These are phyloP conservation scores for Carex parvula DNA, from an alignment of 176 grass and related monocot genomes.

Conservation along the genomic window DNA sequence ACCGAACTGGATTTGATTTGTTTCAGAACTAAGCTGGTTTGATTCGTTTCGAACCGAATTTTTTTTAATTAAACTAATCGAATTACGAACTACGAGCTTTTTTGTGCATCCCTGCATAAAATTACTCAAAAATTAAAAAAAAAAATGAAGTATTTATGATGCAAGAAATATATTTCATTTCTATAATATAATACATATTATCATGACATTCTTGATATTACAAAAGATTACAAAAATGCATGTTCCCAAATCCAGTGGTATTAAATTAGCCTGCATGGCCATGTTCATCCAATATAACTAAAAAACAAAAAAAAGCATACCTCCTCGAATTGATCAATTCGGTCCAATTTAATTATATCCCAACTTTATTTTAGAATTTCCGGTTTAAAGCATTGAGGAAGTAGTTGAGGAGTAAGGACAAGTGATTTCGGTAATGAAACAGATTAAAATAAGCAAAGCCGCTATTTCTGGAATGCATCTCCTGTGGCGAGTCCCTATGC, in stretches of 20 bases:
- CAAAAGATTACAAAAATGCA: no score
- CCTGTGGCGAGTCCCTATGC: background rate
- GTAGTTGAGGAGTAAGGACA: conserved; percentile 7
- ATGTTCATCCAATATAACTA: background rate
- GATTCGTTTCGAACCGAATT: no score
- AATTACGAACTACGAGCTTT: no score
- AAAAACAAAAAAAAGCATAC: background rate
- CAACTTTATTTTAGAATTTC: background rate
- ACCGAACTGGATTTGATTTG: no score
- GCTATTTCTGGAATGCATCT: background rate
- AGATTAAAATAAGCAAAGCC: background rate
- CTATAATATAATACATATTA: no score
- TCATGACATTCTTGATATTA: no score
- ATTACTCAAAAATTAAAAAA: no score
- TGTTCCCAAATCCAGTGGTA: background rate
- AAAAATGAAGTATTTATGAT: no score
- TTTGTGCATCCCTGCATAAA: no score
- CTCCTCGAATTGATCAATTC: background rate
- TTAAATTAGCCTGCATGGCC: background rate
- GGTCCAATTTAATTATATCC: background rate
- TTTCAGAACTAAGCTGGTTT: no score
- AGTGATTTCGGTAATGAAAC: background rate
- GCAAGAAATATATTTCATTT: no score
- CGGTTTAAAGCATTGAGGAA: background rate
- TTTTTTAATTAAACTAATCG: no score